Evolutionary conservation across 2,329 filamentous ascomycete genomes (phyloP), one percentile per base, ranked within the genome.

Genomic region (Penicillium sp.): DNA sequence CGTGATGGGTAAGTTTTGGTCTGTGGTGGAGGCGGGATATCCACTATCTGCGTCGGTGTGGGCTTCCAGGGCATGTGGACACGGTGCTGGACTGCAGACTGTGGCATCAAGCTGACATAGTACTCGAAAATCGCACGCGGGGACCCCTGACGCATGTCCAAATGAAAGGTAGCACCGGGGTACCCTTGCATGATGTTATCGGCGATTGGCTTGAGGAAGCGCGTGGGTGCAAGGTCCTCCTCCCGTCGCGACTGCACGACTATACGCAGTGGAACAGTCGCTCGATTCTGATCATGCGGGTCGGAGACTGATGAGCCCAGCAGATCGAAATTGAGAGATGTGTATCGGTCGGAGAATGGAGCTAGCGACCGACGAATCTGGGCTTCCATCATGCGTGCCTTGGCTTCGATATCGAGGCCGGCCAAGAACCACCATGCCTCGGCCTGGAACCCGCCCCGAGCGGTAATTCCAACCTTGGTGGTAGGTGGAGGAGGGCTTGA

Each of bases 391-490:
- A 79, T 76, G 18, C 71, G 66, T 2, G 74, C 75, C 65, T 82
- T 81, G 47, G 71, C 73, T 47, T 73, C 60, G 40, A 79, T 73
- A 64, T 79, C 75, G 36, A 76, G 73, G 10, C 75, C 79, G 6
- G 70, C 72, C 44, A 79, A 66, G 60, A 75, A 80, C 65, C 74
- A 79, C 56, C 71, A 73, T 2, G 69, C 65, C 59, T 81, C 76
- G 3, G 77, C 77, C 64, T 81, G 77, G 58, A 75, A 79, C 16
- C 78, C 77, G 8, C 77, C 77, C 22, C 68, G 67, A 0, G 76
- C 77, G 1, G 77, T 79, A 51, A 82, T 65, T 14, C 77, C 79
- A 8, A 79, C 70, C 64, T 82, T 83, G 9, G 79, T 82, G 1
- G 79, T 82, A 7, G 77, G 71, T 5, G 79, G 80, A 11, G 80